phyloP scores from a whole-genome alignment of 441 rosid species.

The Sinapis alba region DNA sequence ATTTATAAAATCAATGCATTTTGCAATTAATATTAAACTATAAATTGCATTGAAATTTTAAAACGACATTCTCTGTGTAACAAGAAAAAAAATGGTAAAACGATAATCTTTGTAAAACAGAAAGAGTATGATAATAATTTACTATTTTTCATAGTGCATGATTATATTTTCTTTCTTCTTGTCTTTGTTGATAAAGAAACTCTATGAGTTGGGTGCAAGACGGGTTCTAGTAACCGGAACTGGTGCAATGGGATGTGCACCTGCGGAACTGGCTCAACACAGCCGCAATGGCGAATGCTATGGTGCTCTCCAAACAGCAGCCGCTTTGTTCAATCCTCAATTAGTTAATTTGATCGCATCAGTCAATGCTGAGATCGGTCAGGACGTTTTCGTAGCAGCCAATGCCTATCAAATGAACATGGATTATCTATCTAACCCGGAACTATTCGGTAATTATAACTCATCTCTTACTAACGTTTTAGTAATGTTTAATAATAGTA shows the following conservation, averaged over 20 bases:
- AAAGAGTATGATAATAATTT: background rate
- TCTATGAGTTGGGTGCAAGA: conserved; percentile 73
- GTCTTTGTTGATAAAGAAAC: conserved; percentile 44
- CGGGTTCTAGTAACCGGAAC: conserved; percentile 88
- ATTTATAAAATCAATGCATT: too few species aligned
- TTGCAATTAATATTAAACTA: too few species aligned
- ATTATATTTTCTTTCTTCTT: background rate
- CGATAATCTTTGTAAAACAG: too few species aligned
- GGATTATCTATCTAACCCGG: conserved; percentile 68
- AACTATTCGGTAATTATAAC: conserved; percentile 55
- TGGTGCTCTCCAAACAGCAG: conserved; percentile 61
- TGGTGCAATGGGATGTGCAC: conserved; percentile 89
- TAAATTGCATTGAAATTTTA: too few species aligned
- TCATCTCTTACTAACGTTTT: background rate
- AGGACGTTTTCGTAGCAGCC: conserved; percentile 59
- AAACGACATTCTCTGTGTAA: too few species aligned
- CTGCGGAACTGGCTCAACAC: conserved; percentile 73
- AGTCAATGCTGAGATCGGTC: conserved; percentile 60
- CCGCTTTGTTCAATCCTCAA: conserved; percentile 73
- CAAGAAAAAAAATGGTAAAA: too few species aligned
- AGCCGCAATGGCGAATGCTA: conserved; percentile 76
- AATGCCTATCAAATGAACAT: conserved; percentile 57
- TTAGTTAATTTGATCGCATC: conserved; percentile 53
- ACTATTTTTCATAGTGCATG: background rate
- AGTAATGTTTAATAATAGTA: background rate